Evolutionary conservation across 2,329 filamentous ascomycete species (phyloP), one percentile per base, ranked within the genome.

Genomic region (Ophiostoma novo-ulmi): DNA sequence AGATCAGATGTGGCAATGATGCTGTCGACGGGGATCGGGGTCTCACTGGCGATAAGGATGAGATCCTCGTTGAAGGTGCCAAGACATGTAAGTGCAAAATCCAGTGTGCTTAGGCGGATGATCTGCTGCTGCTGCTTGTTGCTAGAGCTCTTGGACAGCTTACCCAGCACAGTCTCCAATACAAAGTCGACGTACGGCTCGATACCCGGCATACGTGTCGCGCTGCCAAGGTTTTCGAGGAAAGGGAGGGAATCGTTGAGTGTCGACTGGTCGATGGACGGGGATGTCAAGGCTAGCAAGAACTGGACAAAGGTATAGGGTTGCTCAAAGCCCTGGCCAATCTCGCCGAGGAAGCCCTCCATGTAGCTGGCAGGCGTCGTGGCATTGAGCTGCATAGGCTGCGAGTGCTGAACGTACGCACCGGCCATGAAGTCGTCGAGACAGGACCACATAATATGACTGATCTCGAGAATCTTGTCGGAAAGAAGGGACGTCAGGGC

Each of bases 131-230:
- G 92, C 58, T 67, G 80, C 70, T 48, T 85, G 35, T 65, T 35
- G 68, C 64, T 70, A 48, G 48, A 20, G 26, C 36, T 71, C 67
- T 35, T 85, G 13, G 87, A 82, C 73, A 88, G 90, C 68, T 87
- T 84, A 20, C 87, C 87, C 76, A 97, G 91, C 20, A 96, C 87
- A 70, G 90, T 86, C 20, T 92, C 93, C 73, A 98, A 81, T 26
- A 93, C 89, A 78, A 95, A 97, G 79, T 99, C 96, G 71, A 98
- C 85, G 76, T 97, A 99, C 1, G 91, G 88, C 72, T 97, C 94
- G 72, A 99, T 93, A 1, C 96, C 95, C 17, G 93, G 88, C 75
- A 83, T 82, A 69, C 95, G 89, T 75, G 90, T 91, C 13, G 88
- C 85, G 20, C 89, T 88, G 5, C 94, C 94, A 10, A 99, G 84